Conservation (phyloP, 2,329 filamentous ascomycete genomes). For the Penicillium sp. region DNA sequence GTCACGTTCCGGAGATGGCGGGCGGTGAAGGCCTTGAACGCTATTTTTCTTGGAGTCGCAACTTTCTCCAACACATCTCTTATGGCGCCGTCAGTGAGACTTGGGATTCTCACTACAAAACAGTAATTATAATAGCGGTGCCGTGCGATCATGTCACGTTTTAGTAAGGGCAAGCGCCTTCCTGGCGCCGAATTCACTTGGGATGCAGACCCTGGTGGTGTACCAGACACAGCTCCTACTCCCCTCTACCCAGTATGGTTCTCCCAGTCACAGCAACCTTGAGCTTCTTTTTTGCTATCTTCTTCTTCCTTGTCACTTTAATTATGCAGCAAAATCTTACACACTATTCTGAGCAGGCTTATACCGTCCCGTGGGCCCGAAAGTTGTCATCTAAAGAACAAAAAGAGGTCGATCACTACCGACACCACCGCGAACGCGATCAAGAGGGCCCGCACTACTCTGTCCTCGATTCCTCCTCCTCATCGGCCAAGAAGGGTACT, state of each 20-base stretch:
- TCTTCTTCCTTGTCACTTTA: neutral
- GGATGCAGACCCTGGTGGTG: constrained; percentile 40
- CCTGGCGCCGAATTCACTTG: constrained; percentile 45
- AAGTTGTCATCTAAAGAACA: constrained; percentile 45
- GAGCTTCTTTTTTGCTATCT: neutral
- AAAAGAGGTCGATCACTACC: constrained; percentile 51
- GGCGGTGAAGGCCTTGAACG: constrained; percentile 19
- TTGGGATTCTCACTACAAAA: neutral
- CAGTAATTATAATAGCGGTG: neutral
- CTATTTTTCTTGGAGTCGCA: constrained; percentile 14
- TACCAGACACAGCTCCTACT: constrained; percentile 46
- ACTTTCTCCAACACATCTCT: constrained; percentile 2
- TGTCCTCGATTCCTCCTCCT: constrained; percentile 45
- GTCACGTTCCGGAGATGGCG: neutral
- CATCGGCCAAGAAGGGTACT: constrained; percentile 45
- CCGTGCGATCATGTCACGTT: constrained; percentile 39
- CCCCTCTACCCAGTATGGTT: constrained; percentile 49
- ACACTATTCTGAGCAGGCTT: constrained; percentile 33
- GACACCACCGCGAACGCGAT: constrained; percentile 54
- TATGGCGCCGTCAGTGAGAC: constrained; percentile 8
- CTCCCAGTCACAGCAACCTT: neutral
- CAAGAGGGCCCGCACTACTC: constrained; percentile 63
- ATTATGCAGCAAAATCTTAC: neutral
- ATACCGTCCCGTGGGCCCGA: constrained; percentile 35
- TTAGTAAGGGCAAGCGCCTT: constrained; percentile 39